phyloP scores from a whole-genome alignment of 495 filamentous ascomycete genomes.

The Penicillium pulvis region DNA sequence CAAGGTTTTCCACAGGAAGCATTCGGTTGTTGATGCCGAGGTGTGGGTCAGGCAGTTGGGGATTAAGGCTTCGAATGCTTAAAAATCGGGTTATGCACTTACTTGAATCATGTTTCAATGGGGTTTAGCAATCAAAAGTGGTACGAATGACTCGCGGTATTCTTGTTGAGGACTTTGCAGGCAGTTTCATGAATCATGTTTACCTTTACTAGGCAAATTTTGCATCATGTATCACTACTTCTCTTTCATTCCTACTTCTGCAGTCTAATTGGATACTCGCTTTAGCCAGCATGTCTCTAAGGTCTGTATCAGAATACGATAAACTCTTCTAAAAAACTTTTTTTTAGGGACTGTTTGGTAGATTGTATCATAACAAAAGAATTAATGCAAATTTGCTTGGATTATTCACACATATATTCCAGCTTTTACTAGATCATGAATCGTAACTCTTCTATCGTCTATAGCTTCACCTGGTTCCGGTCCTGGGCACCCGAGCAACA shows the following conservation, averaged over 20 bases:
- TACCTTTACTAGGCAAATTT: background rate
- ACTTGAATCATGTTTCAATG: too few species aligned
- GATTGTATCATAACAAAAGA: too few species aligned
- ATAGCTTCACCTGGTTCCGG: slow-evolving; percentile 37
- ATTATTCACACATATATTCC: background rate
- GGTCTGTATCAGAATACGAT: background rate
- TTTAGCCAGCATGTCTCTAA: background rate
- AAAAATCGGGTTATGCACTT: too few species aligned
- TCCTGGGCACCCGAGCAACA: slow-evolving; percentile 34
- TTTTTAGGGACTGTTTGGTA: too few species aligned
- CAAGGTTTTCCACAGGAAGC: slow-evolving; percentile 36
- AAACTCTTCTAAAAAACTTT: too few species aligned
- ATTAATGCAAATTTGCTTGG: background rate
- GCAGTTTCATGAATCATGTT: background rate
- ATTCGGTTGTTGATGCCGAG: slow-evolving; percentile 16
- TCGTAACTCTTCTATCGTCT: background rate
- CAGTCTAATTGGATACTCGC: too few species aligned
- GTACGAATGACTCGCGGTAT: too few species aligned
- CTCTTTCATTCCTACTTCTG: background rate
- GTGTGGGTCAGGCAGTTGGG: slow-evolving; percentile 21
- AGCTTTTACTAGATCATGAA: background rate
- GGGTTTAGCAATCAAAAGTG: too few species aligned
- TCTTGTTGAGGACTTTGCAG: too few species aligned
- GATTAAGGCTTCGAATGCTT: background rate
- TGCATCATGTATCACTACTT: background rate